These are phyloP conservation scores for Suhomyces pyralidae DNA, from an alignment of 805 yeast species.

Conservation along the genomic window DNA sequence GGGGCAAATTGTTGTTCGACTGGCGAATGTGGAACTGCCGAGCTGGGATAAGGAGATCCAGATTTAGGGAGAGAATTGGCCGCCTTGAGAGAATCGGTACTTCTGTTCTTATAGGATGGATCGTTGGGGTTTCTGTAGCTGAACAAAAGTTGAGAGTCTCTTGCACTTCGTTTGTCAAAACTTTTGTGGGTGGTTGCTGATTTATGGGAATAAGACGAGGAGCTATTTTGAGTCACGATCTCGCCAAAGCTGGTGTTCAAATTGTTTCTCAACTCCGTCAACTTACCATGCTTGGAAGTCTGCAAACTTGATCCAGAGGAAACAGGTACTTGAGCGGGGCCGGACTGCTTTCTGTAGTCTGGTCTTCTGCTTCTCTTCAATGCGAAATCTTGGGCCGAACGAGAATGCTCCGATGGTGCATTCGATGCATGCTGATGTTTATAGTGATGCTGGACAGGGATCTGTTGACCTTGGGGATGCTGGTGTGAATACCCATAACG, in stretches of 20 bases:
- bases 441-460: not conserved
- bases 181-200: slow-evolving; percentile 3
- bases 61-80: not conserved
- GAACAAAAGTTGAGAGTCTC: slow-evolving; percentile 36
- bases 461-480: not conserved
- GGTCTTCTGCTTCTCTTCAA: slow-evolving; percentile 39
- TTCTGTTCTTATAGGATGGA: slow-evolving; percentile 1
- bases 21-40: slow-evolving; percentile 10
- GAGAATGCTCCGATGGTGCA: not conserved
- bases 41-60: slow-evolving; percentile 23
- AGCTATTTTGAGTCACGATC: slow-evolving; percentile 4
- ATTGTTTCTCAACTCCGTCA: slow-evolving; percentile 23
- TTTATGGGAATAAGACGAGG: not conserved
- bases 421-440: not conserved
- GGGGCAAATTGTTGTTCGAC: slow-evolving; percentile 9
- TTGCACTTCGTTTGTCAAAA: slow-evolving; percentile 14
- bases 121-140: slow-evolving; percentile 29
- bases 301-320: slow-evolving; percentile 24
- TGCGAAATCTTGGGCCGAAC: slow-evolving; percentile 20
- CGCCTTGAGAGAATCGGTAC: not conserved
- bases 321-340: slow-evolving; percentile 3
- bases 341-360: slow-evolving; percentile 34
- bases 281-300: slow-evolving; percentile 20
- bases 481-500: not conserved
- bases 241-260: slow-evolving; percentile 11